These are phyloP conservation scores for Termitomyces sp. DNA, from an alignment of 768 basidiomycete species.

Conservation along the genomic window DNA sequence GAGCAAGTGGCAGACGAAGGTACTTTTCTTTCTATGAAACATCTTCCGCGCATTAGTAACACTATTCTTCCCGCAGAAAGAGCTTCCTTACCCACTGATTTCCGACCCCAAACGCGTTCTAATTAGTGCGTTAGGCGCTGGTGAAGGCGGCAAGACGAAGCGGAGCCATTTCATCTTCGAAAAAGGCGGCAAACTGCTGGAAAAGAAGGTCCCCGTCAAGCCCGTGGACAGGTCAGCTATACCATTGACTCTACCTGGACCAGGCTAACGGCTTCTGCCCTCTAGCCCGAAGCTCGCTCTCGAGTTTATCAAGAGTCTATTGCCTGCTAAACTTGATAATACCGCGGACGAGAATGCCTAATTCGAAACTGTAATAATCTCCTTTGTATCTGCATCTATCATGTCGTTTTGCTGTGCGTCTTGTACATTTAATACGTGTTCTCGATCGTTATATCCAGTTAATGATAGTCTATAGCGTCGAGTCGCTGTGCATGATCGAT, in stretches of 20 bases:
- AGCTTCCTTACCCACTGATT: slow-evolving; percentile 79
- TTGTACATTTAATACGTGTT: slow-evolving; percentile 4
- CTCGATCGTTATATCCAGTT: slow-evolving; percentile 1
- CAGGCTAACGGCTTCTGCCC: not conserved
- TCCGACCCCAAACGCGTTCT: slow-evolving; percentile 85
- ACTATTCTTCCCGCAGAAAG: slow-evolving; percentile 47
- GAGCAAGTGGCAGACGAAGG: slow-evolving; percentile 85
- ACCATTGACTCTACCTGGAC: not conserved
- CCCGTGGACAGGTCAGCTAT: slow-evolving; percentile 71
- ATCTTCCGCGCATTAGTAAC: not conserved
- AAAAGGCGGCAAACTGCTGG: slow-evolving; percentile 85
- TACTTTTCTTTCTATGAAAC: slow-evolving; percentile 16
- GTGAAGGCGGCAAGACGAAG: slow-evolving; percentile 76
- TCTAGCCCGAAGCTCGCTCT: slow-evolving; percentile 57
- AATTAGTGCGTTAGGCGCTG: slow-evolving; percentile 80
- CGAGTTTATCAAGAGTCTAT: slow-evolving; percentile 57
- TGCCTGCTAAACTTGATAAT: slow-evolving; percentile 2
- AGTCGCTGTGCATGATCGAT: not conserved
- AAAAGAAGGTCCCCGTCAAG: slow-evolving; percentile 83
- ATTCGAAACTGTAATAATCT: not conserved
- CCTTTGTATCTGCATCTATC: slow-evolving; percentile 4
- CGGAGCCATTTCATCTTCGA: slow-evolving; percentile 93
- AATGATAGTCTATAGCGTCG: not conserved
- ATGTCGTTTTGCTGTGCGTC: slow-evolving; percentile 3
- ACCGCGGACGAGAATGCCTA: not conserved